phyloP scores from a whole-genome alignment of 441 rosid genomes.

The Corymbia citriodora region DNA sequence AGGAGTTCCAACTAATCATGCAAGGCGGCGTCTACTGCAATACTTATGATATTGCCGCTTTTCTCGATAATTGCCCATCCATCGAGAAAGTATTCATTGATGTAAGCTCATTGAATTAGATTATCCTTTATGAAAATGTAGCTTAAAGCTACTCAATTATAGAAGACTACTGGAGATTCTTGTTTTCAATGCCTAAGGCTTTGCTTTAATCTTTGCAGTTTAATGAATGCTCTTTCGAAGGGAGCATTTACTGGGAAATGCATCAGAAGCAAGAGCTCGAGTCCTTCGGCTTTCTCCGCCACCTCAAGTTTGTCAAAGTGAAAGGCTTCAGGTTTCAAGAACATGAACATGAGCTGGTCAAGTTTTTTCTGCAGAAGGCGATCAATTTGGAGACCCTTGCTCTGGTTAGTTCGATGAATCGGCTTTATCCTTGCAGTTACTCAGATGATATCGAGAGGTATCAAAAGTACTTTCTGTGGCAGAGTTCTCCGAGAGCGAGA shows the following conservation, averaged over 20 bases:
- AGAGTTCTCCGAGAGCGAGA: not conserved
- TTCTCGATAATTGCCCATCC: not conserved
- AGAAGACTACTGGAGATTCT: not conserved
- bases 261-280: not conserved
- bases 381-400: not conserved
- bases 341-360: not conserved
- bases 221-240: not conserved
- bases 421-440: not conserved
- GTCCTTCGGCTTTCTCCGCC: not conserved
- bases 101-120: not conserved
- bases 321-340: not conserved
- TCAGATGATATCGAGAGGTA: not conserved
- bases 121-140: not conserved
- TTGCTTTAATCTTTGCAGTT: not conserved
- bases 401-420: not conserved
- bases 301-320: not conserved
- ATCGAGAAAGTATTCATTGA: not conserved
- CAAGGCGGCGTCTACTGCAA: not conserved
- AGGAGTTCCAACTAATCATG: not conserved
- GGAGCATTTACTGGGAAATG: not conserved
- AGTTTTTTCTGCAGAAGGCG: not conserved
- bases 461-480: not conserved
- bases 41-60: not conserved
- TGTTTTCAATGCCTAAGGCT: not conserved
- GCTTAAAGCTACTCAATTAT: not conserved